Evolutionary conservation across 2,329 filamentous ascomycete genomes (phyloP), one percentile per base, ranked within the genome.

Genomic region (Blastomyces percursus): DNA sequence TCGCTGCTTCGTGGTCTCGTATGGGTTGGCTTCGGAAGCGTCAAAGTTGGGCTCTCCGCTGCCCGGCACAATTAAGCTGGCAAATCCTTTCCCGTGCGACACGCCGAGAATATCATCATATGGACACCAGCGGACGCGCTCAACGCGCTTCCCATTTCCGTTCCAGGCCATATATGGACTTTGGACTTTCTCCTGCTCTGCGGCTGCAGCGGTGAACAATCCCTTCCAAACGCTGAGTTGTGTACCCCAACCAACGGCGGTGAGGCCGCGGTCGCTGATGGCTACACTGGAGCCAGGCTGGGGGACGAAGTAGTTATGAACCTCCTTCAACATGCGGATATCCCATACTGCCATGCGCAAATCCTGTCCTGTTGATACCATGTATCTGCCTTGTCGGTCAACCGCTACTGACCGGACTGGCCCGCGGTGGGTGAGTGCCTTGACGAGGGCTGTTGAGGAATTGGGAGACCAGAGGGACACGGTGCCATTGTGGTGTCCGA

Each of bases 21-120:
- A 97, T 42, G 94, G 94, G 79, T 99, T 99, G 69, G 87, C 82
- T 76, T 99, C 94, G 61, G 96, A 80, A 2, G 91, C 89, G 74
- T 99, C 94, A 73, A 90, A 96, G 82, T 97, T 97, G 73, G 94
- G 86, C 75, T 99, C 94, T 65, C 94, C 94, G n/a, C 93, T 89
- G 57, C 94, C 94, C 8, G 94, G 94, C 1, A 97, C 86, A 68
- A 99, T 85, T 71, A 96, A 85, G 62, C 88, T 94, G 19, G 88
- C 89, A 78, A 97, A 97, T 16, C 94, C 94, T 64, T 86, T 80
- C 71, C 89, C 83, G 78, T 97, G 93, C 1, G 87, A 84, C 30
- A 96, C 82, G 16, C 93, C 94, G 1, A 99, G 83, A 0, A 96
- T 80, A 79, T 99, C 94, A 74, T 99, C 94, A 66, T 89, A 96